Conservation (phyloP, 1,284 basidiomycete species). For the Leccinum angustisporum region DNA sequence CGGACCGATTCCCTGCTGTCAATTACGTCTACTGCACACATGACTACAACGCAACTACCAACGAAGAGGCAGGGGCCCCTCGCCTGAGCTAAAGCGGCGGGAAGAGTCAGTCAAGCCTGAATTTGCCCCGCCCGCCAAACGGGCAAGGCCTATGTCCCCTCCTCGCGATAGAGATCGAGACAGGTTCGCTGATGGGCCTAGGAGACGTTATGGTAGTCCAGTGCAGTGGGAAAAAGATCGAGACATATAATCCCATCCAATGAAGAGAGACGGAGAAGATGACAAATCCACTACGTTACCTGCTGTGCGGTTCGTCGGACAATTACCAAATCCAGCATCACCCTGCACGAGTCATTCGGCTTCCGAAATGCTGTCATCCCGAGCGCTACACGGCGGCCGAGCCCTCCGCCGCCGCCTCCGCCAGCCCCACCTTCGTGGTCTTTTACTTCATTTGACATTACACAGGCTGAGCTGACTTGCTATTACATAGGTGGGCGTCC, state of each 20-base stretch:
- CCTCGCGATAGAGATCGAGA: slow-evolving; percentile 49
- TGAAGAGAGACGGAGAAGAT: slow-evolving; percentile 48
- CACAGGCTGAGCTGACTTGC: slow-evolving; percentile 16
- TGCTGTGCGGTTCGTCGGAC: slow-evolving; percentile 76
- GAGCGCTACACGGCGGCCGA: slow-evolving; percentile 47
- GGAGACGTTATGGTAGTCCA: slow-evolving; percentile 47
- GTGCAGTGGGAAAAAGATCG: slow-evolving; percentile 49
- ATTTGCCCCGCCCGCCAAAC: slow-evolving; percentile 52
- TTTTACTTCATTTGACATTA: slow-evolving; percentile 1
- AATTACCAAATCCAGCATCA: slow-evolving; percentile 61
- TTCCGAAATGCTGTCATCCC: slow-evolving; percentile 75
- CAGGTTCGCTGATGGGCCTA: slow-evolving; percentile 45
- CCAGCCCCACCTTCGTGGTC: slow-evolving; percentile 18
- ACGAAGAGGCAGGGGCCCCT: slow-evolving; percentile 24
- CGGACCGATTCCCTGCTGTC: slow-evolving; percentile 52
- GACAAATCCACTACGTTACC: slow-evolving; percentile 60
- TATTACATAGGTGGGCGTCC: slow-evolving; percentile 48
- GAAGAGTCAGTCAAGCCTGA: slow-evolving; percentile 42
- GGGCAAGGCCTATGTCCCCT: slow-evolving; percentile 53
- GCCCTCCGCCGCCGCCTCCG: slow-evolving; percentile 49
- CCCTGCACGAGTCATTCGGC: slow-evolving; percentile 7
- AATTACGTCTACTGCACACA: slow-evolving; percentile 35
- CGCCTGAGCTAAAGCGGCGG: slow-evolving; percentile 43
- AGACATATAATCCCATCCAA: slow-evolving; percentile 43
- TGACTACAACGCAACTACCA: slow-evolving; percentile 21